phyloP scores from a whole-genome alignment of 805 yeast species.

The Saturnispora besseyi region DNA sequence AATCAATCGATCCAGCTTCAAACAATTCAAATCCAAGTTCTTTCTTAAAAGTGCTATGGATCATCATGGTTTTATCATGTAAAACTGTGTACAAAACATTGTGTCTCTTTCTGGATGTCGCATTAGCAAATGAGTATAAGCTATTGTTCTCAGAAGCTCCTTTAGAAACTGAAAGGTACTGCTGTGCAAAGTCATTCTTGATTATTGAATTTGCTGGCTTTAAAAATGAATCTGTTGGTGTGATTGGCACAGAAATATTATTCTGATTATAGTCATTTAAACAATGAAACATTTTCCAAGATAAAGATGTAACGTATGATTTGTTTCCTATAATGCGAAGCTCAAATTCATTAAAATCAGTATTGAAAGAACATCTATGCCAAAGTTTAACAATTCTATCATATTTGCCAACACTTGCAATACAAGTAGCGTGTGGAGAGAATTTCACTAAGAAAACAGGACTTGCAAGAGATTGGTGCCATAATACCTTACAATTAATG shows the following conservation, averaged over 20 bases:
- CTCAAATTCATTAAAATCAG: slow-evolving; percentile 56
- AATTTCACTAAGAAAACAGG: slow-evolving; percentile 51
- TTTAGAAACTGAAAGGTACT: slow-evolving; percentile 1
- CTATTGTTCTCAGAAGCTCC: slow-evolving; percentile 6
- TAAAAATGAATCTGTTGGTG: slow-evolving; percentile 14
- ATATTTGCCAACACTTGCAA: slow-evolving; percentile 53
- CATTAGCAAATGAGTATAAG: slow-evolving; percentile 3
- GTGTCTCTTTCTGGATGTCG: slow-evolving; percentile 25
- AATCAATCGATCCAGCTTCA: slow-evolving; percentile 43
- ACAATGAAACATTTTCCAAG: slow-evolving; percentile 40
- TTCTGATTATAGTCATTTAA: slow-evolving; percentile 4
- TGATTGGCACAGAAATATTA: background rate
- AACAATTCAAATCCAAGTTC: slow-evolving; percentile 49
- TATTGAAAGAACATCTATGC: slow-evolving; percentile 64
- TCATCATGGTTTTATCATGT: slow-evolving; percentile 47
- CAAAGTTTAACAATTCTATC: slow-evolving; percentile 70
- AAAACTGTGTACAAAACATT: slow-evolving; percentile 59
- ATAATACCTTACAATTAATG: slow-evolving; percentile 25
- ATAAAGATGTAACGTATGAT: slow-evolving; percentile 41
- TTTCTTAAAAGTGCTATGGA: slow-evolving; percentile 61
- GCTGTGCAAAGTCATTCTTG: slow-evolving; percentile 15
- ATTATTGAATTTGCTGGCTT: slow-evolving; percentile 25
- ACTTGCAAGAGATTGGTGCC: slow-evolving; percentile 48
- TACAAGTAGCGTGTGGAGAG: slow-evolving; percentile 58
- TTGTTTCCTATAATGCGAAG: slow-evolving; percentile 62